Evolutionary conservation across 2,329 filamentous ascomycete genomes (phyloP).

Genomic region (Talaromyces sp.): DNA sequence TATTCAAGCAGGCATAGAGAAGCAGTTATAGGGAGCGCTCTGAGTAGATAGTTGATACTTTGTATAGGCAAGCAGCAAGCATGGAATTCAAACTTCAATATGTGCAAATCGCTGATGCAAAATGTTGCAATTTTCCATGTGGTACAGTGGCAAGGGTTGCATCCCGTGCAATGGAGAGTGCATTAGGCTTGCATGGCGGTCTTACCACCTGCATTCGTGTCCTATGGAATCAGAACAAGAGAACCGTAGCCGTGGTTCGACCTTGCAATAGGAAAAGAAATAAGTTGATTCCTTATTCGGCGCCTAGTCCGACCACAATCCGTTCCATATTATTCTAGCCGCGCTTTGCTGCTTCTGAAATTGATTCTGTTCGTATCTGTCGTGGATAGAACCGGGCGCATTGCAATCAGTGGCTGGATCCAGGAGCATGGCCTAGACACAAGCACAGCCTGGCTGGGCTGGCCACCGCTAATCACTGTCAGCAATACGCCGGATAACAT

Average conservation of each 20-base stretch:
- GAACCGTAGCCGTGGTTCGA: neutral
- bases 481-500: neutral
- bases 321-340: neutral
- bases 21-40: neutral
- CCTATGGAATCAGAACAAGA: neutral
- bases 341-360: neutral
- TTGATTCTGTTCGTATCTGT: no score
- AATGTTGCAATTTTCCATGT: neutral
- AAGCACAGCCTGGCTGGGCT: neutral
- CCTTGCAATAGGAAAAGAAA: neutral
- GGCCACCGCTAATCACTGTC: neutral
- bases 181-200: neutral
- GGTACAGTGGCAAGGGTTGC: neutral
- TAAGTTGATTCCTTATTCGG: neutral
- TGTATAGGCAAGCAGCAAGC: neutral
- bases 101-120: neutral
- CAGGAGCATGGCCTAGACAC: neutral
- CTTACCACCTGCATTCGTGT: no score
- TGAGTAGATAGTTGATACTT: neutral
- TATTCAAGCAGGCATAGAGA: neutral
- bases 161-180: neutral
- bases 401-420: neutral
- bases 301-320: neutral
- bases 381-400: no score
- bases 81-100: neutral